Evolutionary conservation across 768 basidiomycete genomes (phyloP).

Genomic region (Scleroderma bovista): DNA sequence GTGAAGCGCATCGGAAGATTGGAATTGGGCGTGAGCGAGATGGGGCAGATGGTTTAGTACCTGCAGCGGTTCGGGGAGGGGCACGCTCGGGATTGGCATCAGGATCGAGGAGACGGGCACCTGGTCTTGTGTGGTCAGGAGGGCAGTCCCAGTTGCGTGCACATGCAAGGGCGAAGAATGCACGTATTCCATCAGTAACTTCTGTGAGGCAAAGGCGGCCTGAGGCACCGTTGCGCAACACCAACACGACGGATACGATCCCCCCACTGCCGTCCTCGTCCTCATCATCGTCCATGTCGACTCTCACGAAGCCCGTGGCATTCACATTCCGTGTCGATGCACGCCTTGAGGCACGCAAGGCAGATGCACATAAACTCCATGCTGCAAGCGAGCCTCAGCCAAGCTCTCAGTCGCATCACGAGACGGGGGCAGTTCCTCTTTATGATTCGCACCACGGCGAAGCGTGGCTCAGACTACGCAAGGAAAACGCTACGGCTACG

Average conservation of each 20-base stretch:
- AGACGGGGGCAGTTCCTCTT: slow-evolving; percentile 48
- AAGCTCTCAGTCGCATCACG: slow-evolving; percentile 15
- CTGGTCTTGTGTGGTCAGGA: no score
- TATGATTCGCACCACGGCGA: slow-evolving; percentile 41
- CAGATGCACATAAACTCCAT: slow-evolving; percentile 6
- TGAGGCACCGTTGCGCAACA: no score
- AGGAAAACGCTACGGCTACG: slow-evolving; percentile 18
- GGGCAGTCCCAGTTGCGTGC: no score
- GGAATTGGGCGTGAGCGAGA: slow-evolving; percentile 10
- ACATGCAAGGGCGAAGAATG: no score
- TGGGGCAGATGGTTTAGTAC: slow-evolving; percentile 11
- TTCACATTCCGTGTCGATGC: slow-evolving; percentile 51
- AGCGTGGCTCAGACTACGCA: slow-evolving; percentile 32
- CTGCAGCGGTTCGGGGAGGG: slow-evolving; percentile 21
- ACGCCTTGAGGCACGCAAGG: slow-evolving; percentile 43
- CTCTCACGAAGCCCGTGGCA: slow-evolving; percentile 40
- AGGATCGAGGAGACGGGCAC: no score
- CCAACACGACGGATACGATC: no score
- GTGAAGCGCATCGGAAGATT: slow-evolving; percentile 7
- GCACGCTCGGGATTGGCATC: no score
- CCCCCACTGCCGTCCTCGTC: no score
- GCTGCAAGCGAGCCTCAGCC: slow-evolving; percentile 8
- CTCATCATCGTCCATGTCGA: no score
- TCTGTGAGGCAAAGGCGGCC: no score
- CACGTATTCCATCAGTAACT: no score